phyloP scores from a whole-genome alignment of 2,329 filamentous ascomycete species.

The Neofusicoccum sp. region DNA sequence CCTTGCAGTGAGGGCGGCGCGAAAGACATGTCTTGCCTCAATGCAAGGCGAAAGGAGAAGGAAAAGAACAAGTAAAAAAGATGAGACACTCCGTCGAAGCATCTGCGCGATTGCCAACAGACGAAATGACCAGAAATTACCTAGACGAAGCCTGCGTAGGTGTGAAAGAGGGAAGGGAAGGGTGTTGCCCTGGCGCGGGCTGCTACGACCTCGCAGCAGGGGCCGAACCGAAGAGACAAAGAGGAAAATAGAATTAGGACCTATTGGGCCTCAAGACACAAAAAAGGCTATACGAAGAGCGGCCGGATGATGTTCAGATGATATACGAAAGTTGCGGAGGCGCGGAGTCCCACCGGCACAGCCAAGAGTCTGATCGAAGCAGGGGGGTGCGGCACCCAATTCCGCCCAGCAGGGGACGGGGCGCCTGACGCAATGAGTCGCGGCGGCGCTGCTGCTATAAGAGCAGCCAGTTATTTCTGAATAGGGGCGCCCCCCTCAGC shows the following conservation, averaged over 20 bases:
- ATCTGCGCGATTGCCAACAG: neutral
- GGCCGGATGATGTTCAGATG: conserved; percentile 12
- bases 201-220: neutral
- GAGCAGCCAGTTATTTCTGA: neutral
- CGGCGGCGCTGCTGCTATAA: neutral
- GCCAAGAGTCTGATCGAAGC: neutral
- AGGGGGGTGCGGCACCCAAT: neutral
- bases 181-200: neutral
- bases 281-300: neutral
- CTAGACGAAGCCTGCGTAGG: neutral
- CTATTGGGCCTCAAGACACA: neutral
- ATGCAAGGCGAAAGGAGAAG: neutral
- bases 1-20: neutral
- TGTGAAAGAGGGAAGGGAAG: neutral
- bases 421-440: neutral
- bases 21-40: neutral
- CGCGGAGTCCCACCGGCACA: neutral
- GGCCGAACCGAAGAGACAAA: neutral
- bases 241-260: neutral
- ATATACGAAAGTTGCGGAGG: conserved; percentile 12
- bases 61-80: neutral
- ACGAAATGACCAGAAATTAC: neutral
- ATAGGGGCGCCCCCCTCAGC: neutral
- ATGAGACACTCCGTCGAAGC: neutral
- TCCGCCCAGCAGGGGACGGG: neutral